Evolutionary conservation across 2,329 filamentous ascomycete species (phyloP), one percentile per base, ranked within the genome.

Genomic region (Aspergillus tamarii): DNA sequence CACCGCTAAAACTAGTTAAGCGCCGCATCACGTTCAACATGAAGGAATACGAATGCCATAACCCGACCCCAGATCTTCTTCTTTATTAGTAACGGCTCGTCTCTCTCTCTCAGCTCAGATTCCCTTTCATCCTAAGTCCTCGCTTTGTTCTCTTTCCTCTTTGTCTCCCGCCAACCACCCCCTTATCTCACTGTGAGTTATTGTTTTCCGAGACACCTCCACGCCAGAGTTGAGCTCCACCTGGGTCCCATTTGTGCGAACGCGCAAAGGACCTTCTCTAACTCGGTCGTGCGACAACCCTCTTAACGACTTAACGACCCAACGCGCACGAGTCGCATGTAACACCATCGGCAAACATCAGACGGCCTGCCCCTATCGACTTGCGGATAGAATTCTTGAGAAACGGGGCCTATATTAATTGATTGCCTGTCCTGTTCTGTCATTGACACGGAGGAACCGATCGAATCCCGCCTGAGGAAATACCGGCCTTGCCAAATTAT

Each of bases 281-380:
- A 16, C 52, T 55, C 52, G 32, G 52, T 55, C 19, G 32, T 36
- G 52, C 32, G 52, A 55, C 48, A 10, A 39, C 36, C 28, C 36
- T 58, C 54, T 60, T 52, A 56, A 34, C 48, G 21, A 60, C 54
- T 52, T 52, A 56, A 41, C 48, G 21, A 60, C 54, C 46, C 48
- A 59, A 61, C 56, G 60, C 60, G 50, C 66, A 61, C 66, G 59
- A 60, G 41, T 57, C 63, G 61, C 59, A 64, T 67, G 61, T 65
- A 64, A 65, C 58, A 69, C 46, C 58, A 59, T 66, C 60, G 62
- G 58, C 60, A 63, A 53, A 39, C 21, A 23, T 36, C 48, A 45
- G n/a, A 30, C 48, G 28, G 43, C n/a, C 53, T 19, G n/a, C 39
- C 30, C 23, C 41, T 45, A 41, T 53, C 55, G 19, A 10, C 23